phyloP scores from a whole-genome alignment of 148 eudicot genomes.

The Fagopyrum esculentum region DNA sequence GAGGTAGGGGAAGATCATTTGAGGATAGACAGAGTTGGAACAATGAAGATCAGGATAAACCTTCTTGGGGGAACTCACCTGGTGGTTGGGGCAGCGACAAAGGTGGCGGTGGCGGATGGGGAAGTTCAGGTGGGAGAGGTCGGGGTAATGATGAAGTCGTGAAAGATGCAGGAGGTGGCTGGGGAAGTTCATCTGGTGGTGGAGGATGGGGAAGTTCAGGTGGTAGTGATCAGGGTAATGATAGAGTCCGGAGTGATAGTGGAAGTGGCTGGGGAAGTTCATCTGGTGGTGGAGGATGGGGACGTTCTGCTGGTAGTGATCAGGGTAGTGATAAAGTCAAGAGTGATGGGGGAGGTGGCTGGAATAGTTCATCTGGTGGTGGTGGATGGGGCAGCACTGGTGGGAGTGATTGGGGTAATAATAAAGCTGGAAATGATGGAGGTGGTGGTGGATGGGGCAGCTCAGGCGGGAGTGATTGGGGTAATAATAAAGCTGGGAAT shows the following conservation, averaged over 20 bases:
- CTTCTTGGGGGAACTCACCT: slow-evolving; percentile 11
- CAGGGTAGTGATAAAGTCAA: neutral
- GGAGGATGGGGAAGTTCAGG: slow-evolving; percentile 18
- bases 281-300: slow-evolving; percentile 13
- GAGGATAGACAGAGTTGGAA: slow-evolving; percentile 21
- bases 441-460: slow-evolving; percentile 14
- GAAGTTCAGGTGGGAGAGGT: slow-evolving; percentile 1
- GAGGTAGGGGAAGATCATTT: slow-evolving; percentile 34
- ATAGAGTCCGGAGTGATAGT: neutral
- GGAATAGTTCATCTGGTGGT: slow-evolving; percentile 1
- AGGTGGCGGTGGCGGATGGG: slow-evolving; percentile 7
- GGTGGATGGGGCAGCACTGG: neutral
- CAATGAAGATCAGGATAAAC: slow-evolving; percentile 21
- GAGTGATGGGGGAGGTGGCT: neutral
- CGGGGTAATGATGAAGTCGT: neutral
- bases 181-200: slow-evolving; percentile 13
- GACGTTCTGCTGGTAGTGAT: neutral
- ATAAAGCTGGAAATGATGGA: neutral
- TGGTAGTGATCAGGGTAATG: neutral
- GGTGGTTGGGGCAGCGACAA: slow-evolving; percentile 17
- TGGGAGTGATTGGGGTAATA: neutral
- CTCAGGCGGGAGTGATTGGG: neutral
- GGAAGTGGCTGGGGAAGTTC: slow-evolving; percentile 12
- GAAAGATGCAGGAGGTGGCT: slow-evolving; percentile 7
- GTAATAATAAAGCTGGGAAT: neutral